phyloP scores from a whole-genome alignment of 345 rosid species.

The Eucalyptus polybractea region DNA sequence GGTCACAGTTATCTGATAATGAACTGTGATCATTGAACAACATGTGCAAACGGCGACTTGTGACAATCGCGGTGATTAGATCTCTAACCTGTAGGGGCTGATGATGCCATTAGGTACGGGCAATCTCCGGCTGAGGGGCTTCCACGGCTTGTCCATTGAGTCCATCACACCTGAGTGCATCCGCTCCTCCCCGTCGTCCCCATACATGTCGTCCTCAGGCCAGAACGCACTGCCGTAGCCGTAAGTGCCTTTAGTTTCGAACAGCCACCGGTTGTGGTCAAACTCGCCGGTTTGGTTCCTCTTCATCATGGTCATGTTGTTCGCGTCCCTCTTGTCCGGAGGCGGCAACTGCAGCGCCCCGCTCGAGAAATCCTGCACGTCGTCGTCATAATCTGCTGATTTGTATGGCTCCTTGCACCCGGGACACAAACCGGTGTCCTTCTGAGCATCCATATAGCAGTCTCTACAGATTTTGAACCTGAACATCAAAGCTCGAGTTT shows the following conservation, averaged over 20 bases:
- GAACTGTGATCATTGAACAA: not conserved
- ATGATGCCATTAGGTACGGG: slow-evolving; percentile 46
- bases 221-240: slow-evolving; percentile 80
- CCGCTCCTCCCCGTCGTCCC: slow-evolving; percentile 49
- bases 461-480: slow-evolving; percentile 96
- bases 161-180: slow-evolving; percentile 44
- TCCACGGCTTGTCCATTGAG: slow-evolving; percentile 79
- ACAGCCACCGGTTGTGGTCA: slow-evolving; percentile 82
- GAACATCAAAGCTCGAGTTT: not conserved
- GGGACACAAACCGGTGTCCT: slow-evolving; percentile 73
- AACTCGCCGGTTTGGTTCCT: slow-evolving; percentile 77
- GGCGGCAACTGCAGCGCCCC: slow-evolving; percentile 71
- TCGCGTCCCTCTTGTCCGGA: slow-evolving; percentile 23
- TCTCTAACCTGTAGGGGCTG: slow-evolving; percentile 71
- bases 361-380: slow-evolving; percentile 28
- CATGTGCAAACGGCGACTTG: not conserved
- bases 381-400: slow-evolving; percentile 62
- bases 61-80: not conserved
- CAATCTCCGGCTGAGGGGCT: slow-evolving; percentile 57
- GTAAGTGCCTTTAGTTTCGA: slow-evolving; percentile 77
- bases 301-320: slow-evolving; percentile 79
- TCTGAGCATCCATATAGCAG: slow-evolving; percentile 83
- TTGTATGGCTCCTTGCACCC: slow-evolving; percentile 88
- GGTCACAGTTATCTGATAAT: not conserved
- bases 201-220: slow-evolving; percentile 66